These are phyloP conservation scores for Marasmius tenuissimus DNA, from an alignment of 1,284 basidiomycete species.

Conservation along the genomic window DNA sequence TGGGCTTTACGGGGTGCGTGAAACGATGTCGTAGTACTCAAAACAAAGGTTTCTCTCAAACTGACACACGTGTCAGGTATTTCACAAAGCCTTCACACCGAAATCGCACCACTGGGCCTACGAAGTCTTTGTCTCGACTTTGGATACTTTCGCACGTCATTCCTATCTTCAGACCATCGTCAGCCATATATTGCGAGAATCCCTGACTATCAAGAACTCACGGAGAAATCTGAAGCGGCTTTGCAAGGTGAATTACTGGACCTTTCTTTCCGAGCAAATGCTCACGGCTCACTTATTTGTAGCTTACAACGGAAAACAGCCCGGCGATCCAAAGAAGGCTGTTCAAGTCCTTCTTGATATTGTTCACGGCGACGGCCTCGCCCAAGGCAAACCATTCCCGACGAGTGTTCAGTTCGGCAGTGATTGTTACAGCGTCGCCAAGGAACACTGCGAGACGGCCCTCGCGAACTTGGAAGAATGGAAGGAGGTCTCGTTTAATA, in stretches of 20 bases:
- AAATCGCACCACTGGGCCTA: slow-evolving; percentile 42
- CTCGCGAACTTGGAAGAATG: no score
- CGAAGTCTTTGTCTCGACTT: slow-evolving; percentile 42
- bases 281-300: neutral
- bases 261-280: neutral
- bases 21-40: neutral
- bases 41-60: neutral
- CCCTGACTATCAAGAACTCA: slow-evolving; percentile 35
- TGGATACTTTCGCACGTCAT: slow-evolving; percentile 42
- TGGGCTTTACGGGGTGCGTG: slow-evolving; percentile 1
- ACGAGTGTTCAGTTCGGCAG: no score
- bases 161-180: slow-evolving; percentile 32
- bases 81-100: slow-evolving; percentile 35
- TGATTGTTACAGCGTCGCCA: no score
- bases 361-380: no score
- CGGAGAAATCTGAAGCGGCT: slow-evolving; percentile 23
- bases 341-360: no score
- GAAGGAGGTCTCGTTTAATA: no score
- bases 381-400: no score
- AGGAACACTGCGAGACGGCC: no score
- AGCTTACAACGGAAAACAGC: slow-evolving; percentile 17
- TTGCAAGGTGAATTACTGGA: slow-evolving; percentile 22
- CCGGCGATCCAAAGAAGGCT: slow-evolving; percentile 9
- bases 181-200: slow-evolving; percentile 32
- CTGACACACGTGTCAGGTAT: slow-evolving; percentile 22